A percentile compares a stretch with the other conserved stretches of the same genome.
phyloP scores from a whole-genome alignment of 2,329 filamentous ascomycete species.

The Fusarium albidum region DNA sequence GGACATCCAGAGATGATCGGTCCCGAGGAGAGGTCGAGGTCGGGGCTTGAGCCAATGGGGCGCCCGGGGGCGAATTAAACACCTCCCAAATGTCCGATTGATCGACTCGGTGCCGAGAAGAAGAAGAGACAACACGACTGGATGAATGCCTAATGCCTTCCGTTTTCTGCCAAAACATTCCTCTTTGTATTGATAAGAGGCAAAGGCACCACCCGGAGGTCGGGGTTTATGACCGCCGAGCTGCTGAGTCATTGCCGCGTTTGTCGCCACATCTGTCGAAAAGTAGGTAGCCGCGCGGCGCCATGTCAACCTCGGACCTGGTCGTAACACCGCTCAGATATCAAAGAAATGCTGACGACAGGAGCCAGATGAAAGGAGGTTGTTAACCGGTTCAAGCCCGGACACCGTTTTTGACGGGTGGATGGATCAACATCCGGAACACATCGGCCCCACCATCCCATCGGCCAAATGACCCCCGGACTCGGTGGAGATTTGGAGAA shows the following conservation, averaged over 20 bases:
- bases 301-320: slow-evolving; percentile 14
- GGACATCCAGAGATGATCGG: slow-evolving; percentile 21
- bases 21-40: slow-evolving; percentile 31
- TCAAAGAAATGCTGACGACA: no score
- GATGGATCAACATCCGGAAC: slow-evolving; percentile 11
- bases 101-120: slow-evolving; percentile 15
- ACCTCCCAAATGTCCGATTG: background rate
- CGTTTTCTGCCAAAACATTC: no score
- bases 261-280: slow-evolving; percentile 27
- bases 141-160: no score
- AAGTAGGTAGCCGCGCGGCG: slow-evolving; percentile 35
- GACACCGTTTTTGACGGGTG: slow-evolving; percentile 6
- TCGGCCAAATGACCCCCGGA: slow-evolving; percentile 7
- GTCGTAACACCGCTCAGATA: slow-evolving; percentile 10
- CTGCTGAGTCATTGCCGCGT: slow-evolving; percentile 32
- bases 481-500: slow-evolving; percentile 2
- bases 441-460: slow-evolving; percentile 14
- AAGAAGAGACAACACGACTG: background rate
- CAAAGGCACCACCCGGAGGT: background rate
- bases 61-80: slow-evolving; percentile 18
- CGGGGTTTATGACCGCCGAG: background rate
- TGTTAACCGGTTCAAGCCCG: slow-evolving; percentile 25
- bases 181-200: background rate
- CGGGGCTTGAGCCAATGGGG: slow-evolving; percentile 17
- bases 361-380: background rate